Base-by-base conservation (phyloP, 2,329 filamentous ascomycete genomes). In the Colletotrichum zoysiae region DNA sequence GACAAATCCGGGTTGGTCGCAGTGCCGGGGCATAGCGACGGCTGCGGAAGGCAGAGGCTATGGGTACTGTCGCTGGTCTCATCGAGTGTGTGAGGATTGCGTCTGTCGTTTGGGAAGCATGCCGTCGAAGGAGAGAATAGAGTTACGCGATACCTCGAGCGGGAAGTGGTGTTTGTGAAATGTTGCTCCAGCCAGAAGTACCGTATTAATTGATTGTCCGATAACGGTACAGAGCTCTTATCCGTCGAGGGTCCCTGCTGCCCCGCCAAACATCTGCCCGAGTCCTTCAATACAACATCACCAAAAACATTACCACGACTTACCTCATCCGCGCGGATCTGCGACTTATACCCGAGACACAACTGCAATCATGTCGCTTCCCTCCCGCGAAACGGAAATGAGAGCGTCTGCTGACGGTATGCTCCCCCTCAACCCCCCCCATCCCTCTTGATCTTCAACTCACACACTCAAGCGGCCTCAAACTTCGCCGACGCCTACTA, bases 401-500 rank as follows among this genome's bases (percentile, higher is more conserved):
- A 83, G 79, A 74, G 79, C 80, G 74, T 85, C 85, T 12, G 82
- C 84, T 71, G 84, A 88, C 77, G 85, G 87, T 84, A 77, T 65
- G 75, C 65, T 74, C 23, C 35, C 67, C 65, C 50, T 2, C 12
- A 20, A 23, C 11, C 20, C 46, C 20, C 46, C 30, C 38, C 62
- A 14, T n/a, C 42, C 38, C 23, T 55, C 42, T 30, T 60, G 46
- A 44, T 16, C 38, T 30, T 35, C 7, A 35, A 59, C 58, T 74
- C 59, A 46, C 60, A 33, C 50, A 33, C 5, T 30, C 38, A 75
- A 93, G 93, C 91, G 71, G 92, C 93, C 65, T 88, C 92, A 76
- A 84, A 83, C 65, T 95, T 97, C 77, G 86, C 92, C 75, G 89
- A 91, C 73, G 85, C 88, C 74, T 97, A 92, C 84, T 97, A 97